Percentiles rank a stretch among this genome's conserved stretches.
Evolutionary conservation across 495 filamentous ascomycete species (phyloP).

Genomic region (Neohortaea acidophila): DNA sequence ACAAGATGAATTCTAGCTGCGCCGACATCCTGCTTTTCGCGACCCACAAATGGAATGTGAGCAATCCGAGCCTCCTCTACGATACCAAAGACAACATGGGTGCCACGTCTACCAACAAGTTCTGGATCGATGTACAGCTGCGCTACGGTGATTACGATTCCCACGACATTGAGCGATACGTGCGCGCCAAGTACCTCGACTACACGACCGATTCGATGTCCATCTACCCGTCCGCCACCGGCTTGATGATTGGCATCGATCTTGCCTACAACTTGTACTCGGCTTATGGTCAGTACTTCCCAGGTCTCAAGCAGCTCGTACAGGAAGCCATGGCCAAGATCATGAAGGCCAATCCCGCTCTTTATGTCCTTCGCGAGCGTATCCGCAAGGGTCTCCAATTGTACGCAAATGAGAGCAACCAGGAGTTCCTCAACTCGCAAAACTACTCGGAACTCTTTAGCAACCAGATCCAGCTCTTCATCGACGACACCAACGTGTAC

Average conservation of each 20-base stretch:
- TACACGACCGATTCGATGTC: slow-evolving; percentile 99
- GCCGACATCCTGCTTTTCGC: slow-evolving; percentile 97
- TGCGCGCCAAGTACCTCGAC: slow-evolving; percentile 94
- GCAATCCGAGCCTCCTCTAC: slow-evolving; percentile 77
- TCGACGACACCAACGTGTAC: slow-evolving; percentile 98
- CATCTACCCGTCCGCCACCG: slow-evolving; percentile 95
- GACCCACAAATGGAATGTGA: slow-evolving; percentile 98
- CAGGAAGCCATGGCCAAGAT: slow-evolving; percentile 99
- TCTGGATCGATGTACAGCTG: slow-evolving; percentile 97
- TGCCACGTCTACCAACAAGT: slow-evolving; percentile 92
- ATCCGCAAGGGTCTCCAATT: slow-evolving; percentile 97
- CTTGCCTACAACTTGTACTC: slow-evolving; percentile 97
- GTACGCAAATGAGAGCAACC: slow-evolving; percentile 97
- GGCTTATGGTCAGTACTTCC: slow-evolving; percentile 97
- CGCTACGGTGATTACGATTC: slow-evolving; percentile 98
- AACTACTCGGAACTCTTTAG: slow-evolving; percentile 99
- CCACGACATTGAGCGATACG: slow-evolving; percentile 96
- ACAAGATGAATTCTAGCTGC: slow-evolving; percentile 99
- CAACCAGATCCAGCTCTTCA: slow-evolving; percentile 97
- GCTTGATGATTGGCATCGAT: slow-evolving; percentile 96
- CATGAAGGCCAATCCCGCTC: slow-evolving; percentile 97
- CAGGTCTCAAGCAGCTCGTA: slow-evolving; percentile 86
- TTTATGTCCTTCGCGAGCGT: slow-evolving; percentile 94
- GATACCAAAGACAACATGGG: slow-evolving; percentile 96
- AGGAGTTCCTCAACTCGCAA: slow-evolving; percentile 98